phyloP scores from a whole-genome alignment of 495 filamentous ascomycete genomes.

The Penicillium atrosanguineum region DNA sequence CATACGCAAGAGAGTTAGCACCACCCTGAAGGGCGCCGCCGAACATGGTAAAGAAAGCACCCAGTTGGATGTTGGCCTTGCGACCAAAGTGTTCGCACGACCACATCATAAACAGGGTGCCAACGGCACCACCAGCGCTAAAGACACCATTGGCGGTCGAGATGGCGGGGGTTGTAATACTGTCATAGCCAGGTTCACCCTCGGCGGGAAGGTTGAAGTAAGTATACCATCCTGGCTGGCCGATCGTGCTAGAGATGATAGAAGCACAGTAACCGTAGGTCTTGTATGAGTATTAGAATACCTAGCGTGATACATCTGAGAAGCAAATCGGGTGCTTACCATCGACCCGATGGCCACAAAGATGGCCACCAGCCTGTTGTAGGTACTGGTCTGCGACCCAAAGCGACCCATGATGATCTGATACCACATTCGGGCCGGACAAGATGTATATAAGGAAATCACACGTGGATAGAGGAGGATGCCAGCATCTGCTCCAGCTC shows the following conservation, averaged over 20 bases:
- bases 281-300: conserved; percentile 7
- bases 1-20: conserved; percentile 37
- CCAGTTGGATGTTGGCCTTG: conserved; percentile 44
- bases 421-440: not conserved
- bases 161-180: conserved; percentile 45
- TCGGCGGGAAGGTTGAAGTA: conserved; percentile 42
- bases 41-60: conserved; percentile 39
- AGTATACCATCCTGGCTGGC: conserved; percentile 50
- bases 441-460: not conserved
- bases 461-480: not conserved
- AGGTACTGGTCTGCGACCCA: conserved; percentile 34
- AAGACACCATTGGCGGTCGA: conserved; percentile 50
- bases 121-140: conserved; percentile 45
- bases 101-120: conserved; percentile 42
- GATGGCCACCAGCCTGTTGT: conserved; percentile 33
- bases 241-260: conserved; percentile 51
- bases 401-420: conserved; percentile 19
- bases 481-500: not conserved
- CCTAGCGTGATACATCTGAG: not conserved
- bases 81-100: conserved; percentile 43
- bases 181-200: conserved; percentile 40
- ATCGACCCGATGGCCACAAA: conserved; percentile 41
- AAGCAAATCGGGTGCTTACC: conserved; percentile 14
- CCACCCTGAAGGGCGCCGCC: conserved; percentile 47
- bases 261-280: conserved; percentile 50